phyloP scores from a whole-genome alignment of 1,139 yeast genomes.

The Geotrichum carabidarum region DNA sequence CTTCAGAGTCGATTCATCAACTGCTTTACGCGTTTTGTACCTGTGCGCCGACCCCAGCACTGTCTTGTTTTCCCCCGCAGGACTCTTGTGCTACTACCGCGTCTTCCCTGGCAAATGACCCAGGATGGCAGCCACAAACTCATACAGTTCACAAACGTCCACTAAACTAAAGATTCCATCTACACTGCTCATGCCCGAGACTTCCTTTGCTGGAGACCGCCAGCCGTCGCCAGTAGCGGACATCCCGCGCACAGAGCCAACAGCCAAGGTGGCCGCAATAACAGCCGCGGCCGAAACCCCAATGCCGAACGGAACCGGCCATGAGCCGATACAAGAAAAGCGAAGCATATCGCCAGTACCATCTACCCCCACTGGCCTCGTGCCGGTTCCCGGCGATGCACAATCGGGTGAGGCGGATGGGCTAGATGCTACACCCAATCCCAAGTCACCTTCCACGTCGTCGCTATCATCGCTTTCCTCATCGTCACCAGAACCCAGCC shows the following conservation, averaged over 20 bases:
- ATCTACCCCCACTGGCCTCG: not conserved
- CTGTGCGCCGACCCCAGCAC: no score
- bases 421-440: not conserved
- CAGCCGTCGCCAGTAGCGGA: not conserved
- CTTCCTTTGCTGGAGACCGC: not conserved
- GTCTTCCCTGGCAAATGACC: constrained; percentile 4
- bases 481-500: constrained; percentile 13
- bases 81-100: not conserved
- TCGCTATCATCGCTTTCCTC: constrained; percentile 18
- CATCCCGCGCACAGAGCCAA: not conserved
- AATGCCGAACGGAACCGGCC: not conserved
- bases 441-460: constrained; percentile 15
- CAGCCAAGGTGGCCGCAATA: not conserved
- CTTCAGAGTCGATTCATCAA: no score
- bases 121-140: not conserved
- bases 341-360: not conserved
- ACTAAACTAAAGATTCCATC: not conserved
- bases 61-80: no score
- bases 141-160: not conserved
- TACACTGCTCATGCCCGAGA: not conserved
- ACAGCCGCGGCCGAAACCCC: not conserved
- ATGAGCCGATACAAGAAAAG: not conserved
- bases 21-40: no score
- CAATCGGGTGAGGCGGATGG: not conserved
- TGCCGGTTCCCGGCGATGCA: constrained; percentile 1